Conservation (phyloP, 768 basidiomycete species). For the Phaeotremella skinneri region DNA sequence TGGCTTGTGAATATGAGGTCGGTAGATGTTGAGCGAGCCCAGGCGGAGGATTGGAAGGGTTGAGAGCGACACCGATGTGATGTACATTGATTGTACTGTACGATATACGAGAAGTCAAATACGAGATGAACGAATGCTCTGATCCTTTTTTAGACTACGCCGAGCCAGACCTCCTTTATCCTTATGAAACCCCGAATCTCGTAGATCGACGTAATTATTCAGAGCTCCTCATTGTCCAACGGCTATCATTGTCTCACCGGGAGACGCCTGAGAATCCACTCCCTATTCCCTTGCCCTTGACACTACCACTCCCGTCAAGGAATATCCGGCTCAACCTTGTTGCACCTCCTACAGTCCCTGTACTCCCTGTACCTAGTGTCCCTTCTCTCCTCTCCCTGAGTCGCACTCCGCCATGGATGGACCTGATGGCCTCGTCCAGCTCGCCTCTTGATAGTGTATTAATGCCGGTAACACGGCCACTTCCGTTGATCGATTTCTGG, state of each 20-base stretch:
- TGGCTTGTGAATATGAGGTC: no score
- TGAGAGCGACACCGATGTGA: no score
- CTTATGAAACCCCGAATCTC: no score
- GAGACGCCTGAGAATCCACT: conserved; percentile 1
- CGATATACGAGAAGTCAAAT: no score
- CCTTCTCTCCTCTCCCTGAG: conserved; percentile 54
- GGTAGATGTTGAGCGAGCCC: no score
- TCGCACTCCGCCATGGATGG: conserved; percentile 55
- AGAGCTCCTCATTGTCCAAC: no score
- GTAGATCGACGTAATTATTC: no score
- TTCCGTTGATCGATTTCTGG: conserved; percentile 3
- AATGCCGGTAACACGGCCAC: conserved; percentile 52
- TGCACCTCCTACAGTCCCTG: conserved; percentile 5
- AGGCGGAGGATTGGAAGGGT: no score
- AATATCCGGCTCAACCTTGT: conserved; percentile 63
- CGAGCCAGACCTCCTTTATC: no score
- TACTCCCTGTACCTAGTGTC: conserved; percentile 50
- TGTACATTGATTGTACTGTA: no score
- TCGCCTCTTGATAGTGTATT: conserved; percentile 73
- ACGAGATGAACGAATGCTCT: no score
- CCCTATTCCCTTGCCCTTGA: conserved; percentile 14
- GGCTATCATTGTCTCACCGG: background rate
- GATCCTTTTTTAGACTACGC: no score
- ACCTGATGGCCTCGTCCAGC: conserved; percentile 77
- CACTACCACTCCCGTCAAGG: conserved; percentile 60